Conservation (phyloP, 2,329 filamentous ascomycete genomes). For the Fusarium chaquense region DNA sequence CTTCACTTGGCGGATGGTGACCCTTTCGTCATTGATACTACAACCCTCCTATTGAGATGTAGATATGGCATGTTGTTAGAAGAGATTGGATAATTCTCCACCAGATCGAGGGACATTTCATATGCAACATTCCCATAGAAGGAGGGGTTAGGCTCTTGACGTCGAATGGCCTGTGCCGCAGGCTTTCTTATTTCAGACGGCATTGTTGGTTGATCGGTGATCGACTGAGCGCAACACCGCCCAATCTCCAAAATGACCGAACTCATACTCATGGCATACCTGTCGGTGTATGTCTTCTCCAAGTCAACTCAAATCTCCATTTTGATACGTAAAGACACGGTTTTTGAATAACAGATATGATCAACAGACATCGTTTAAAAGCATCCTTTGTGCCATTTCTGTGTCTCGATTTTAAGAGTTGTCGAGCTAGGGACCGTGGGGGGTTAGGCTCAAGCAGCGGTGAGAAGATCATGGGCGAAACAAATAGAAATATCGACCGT, state of each 20-base stretch:
- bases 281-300: neutral
- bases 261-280: constrained; percentile 9
- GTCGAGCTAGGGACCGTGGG: constrained; percentile 27
- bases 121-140: constrained; percentile 24
- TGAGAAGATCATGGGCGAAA: constrained; percentile 42
- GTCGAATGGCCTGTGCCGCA: constrained; percentile 10
- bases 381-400: constrained; percentile 39
- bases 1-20: constrained; percentile 20
- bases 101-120: constrained; percentile 45
- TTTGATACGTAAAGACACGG: constrained; percentile 27
- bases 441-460: constrained; percentile 42
- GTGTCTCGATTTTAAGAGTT: constrained; percentile 19
- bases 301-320: constrained; percentile 7
- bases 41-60: constrained; percentile 32
- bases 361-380: constrained; percentile 11
- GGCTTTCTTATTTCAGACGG: constrained; percentile 11
- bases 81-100: constrained; percentile 47
- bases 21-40: constrained; percentile 31
- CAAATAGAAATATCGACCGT: constrained; percentile 31
- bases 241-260: neutral
- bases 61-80: constrained; percentile 45
- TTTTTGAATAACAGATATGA: constrained; percentile 16
- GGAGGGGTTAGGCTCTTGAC: constrained; percentile 26
- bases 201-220: constrained; percentile 30
- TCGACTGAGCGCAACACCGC: constrained; percentile 6